Conservation (phyloP, 2,329 filamentous ascomycete species). For the Massarina eburnea region DNA sequence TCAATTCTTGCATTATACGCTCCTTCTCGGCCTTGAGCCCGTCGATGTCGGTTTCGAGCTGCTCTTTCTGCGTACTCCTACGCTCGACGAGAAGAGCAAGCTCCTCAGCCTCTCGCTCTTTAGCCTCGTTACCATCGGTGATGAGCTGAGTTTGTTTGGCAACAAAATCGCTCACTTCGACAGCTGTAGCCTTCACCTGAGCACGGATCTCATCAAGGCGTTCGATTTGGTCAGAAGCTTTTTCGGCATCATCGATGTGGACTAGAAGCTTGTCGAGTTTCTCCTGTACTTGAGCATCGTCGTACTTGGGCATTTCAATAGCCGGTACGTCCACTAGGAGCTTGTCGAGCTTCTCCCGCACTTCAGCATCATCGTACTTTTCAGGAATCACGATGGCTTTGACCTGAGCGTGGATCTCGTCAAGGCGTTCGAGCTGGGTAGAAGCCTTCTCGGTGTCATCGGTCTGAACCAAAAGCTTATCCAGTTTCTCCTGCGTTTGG, state of each 20-base stretch:
- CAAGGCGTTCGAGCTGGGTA: conserved; percentile 76
- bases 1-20: conserved; percentile 35
- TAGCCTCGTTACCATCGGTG: conserved; percentile 74
- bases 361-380: conserved; percentile 53
- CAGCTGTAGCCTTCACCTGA: conserved; percentile 80
- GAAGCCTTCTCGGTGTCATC: conserved; percentile 69
- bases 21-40: conserved; percentile 50
- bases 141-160: conserved; percentile 74
- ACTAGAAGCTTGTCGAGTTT: conserved; percentile 59
- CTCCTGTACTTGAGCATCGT: conserved; percentile 60
- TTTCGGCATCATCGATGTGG: conserved; percentile 62
- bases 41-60: conserved; percentile 52
- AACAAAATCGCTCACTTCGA: conserved; percentile 82
- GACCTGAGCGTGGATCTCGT: conserved; percentile 87
- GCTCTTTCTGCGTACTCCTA: conserved; percentile 66
- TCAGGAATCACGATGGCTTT: conserved; percentile 59
- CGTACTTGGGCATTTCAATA: conserved; percentile 41
- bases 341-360: conserved; percentile 59
- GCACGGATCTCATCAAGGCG: conserved; percentile 87
- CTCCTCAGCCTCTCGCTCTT: conserved; percentile 77
- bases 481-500: conserved; percentile 59
- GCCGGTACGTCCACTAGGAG: too few relatives aligned
- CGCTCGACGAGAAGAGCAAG: conserved; percentile 79
- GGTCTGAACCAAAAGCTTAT: conserved; percentile 61
- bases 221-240: conserved; percentile 73